These are phyloP conservation scores for Hymenoscyphus salicellus DNA, from an alignment of 2,329 filamentous ascomycete genomes.

Conservation along the genomic window DNA sequence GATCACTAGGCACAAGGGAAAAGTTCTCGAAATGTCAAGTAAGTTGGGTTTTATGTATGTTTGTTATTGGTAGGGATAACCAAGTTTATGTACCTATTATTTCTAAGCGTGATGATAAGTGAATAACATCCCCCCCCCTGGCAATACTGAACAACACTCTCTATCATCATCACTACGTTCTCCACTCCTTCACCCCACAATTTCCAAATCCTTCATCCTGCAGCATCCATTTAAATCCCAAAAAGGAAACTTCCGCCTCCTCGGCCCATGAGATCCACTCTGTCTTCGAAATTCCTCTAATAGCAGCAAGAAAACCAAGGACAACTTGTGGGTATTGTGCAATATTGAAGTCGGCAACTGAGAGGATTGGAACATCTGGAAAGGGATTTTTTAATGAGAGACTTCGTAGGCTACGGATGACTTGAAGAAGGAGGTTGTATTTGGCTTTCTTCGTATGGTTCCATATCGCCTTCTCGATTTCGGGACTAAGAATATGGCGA, in stretches of 20 bases:
- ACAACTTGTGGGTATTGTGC: background rate
- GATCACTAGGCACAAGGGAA: no score
- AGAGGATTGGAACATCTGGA: no score
- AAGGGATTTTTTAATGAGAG: no score
- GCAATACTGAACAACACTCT: no score
- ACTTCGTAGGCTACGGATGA: background rate
- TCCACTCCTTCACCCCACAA: background rate
- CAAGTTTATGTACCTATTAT: no score
- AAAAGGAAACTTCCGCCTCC: background rate
- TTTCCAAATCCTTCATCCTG: background rate
- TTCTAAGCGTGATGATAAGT: no score
- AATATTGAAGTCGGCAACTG: background rate
- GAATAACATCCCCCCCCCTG: no score
- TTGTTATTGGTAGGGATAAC: no score
- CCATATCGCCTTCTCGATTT: background rate
- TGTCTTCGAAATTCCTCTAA: background rate
- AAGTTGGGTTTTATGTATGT: no score
- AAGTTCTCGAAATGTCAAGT: no score
- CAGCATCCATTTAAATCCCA: background rate
- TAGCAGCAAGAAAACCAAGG: background rate
- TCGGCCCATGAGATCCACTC: background rate
- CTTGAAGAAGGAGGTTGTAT: background rate
- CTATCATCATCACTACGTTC: no score
- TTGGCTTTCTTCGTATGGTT: background rate
- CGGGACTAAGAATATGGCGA: background rate